Evolutionary conservation across 1,284 basidiomycete genomes (phyloP).

Genomic region (Austroboletus niveus): DNA sequence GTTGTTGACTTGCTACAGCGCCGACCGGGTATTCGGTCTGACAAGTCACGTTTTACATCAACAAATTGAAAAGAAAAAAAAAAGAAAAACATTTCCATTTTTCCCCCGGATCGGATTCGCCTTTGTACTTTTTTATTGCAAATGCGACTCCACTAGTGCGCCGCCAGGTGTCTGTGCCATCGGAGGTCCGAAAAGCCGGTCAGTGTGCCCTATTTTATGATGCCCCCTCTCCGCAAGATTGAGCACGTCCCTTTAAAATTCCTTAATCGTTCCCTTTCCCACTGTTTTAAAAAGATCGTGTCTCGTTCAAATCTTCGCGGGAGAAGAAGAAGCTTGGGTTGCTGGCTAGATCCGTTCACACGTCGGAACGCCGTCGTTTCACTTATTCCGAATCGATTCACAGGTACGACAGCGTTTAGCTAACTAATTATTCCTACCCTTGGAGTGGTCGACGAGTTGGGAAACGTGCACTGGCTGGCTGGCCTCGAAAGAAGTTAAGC

Average conservation of each 20-base stretch:
- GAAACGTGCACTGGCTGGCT: conserved; percentile 8
- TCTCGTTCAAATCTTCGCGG: conserved; percentile 27
- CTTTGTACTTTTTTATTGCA: too few species aligned
- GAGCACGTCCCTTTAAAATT: not conserved
- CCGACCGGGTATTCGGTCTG: not conserved
- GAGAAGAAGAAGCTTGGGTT: conserved; percentile 23
- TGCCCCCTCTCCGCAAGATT: not conserved
- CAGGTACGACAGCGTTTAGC: conserved; percentile 11
- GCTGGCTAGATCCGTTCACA: conserved; percentile 19
- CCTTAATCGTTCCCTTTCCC: not conserved
- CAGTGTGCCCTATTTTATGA: not conserved
- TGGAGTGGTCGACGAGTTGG: not conserved
- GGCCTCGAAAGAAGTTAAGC: conserved; percentile 6
- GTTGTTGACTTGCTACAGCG: conserved; percentile 1
- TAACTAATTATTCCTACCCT: conserved; percentile 1
- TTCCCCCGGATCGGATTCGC: not conserved
- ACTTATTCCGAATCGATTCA: not conserved
- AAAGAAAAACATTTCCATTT: not conserved
- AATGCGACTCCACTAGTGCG: too few species aligned
- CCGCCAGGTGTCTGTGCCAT: not conserved
- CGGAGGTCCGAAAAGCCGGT: not conserved
- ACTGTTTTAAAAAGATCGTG: not conserved
- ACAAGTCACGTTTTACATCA: not conserved
- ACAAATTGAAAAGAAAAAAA: too few species aligned
- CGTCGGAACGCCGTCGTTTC: conserved; percentile 6